Evolutionary conservation across 1,139 yeast genomes (phyloP).

Genomic region (Yamadazyma triangularis): DNA sequence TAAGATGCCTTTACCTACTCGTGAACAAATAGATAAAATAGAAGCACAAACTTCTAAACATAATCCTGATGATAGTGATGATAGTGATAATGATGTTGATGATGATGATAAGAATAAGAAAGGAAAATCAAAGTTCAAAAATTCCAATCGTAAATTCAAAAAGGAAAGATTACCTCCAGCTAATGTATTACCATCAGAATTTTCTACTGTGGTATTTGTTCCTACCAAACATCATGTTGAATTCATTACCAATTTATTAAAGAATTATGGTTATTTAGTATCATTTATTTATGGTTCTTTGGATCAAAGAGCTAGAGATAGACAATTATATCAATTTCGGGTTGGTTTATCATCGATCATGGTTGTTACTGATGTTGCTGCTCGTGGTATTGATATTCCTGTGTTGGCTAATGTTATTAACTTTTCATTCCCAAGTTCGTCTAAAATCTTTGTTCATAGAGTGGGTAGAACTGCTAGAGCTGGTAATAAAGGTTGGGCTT

Average conservation of each 20-base stretch:
- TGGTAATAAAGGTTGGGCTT: constrained; percentile 98
- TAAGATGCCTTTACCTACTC: constrained; percentile 75
- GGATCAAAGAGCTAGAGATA: constrained; percentile 91
- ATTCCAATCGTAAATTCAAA: constrained; percentile 36
- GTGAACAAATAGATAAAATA: constrained; percentile 54
- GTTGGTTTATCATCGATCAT: constrained; percentile 75
- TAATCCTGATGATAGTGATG: constrained; percentile 48
- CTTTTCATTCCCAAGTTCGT: constrained; percentile 84
- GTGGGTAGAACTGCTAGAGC: constrained; percentile 99
- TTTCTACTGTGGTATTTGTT: constrained; percentile 88
- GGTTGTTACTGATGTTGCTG: constrained; percentile 98
- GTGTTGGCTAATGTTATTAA: constrained; percentile 91
- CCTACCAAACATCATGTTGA: constrained; percentile 99
- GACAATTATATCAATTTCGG: constrained; percentile 81
- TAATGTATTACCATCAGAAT: constrained; percentile 74
- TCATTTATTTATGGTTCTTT: constrained; percentile 92
- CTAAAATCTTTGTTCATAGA: constrained; percentile 91
- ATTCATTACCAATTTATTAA: constrained; percentile 66
- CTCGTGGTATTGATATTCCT: constrained; percentile 99
- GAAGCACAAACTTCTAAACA: constrained; percentile 41
- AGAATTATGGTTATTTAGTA: constrained; percentile 76
- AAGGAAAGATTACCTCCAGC: constrained; percentile 70
- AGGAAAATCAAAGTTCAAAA: constrained; percentile 27
- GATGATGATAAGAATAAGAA: constrained; percentile 24
- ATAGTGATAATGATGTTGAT: constrained; percentile 35